Evolutionary conservation across 176 grass and related monocot genomes (phyloP).

Genomic region (Panicum miliaceum): DNA sequence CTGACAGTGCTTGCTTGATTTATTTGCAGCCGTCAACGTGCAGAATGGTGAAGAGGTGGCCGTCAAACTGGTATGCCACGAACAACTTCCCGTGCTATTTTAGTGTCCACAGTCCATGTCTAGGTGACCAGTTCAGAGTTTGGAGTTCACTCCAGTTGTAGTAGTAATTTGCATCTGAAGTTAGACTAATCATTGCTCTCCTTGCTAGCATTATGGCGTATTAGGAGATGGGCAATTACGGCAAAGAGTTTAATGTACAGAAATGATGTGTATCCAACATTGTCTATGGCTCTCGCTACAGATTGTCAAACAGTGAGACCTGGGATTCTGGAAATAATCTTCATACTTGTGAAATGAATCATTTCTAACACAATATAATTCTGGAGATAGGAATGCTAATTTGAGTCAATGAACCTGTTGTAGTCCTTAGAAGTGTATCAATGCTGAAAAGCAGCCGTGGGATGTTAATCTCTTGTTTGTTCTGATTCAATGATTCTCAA

Average conservation of each 20-base stretch:
- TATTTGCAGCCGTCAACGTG: slow-evolving; percentile 46
- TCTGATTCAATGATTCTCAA: neutral
- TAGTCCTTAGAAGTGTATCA: neutral
- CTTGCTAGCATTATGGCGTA: neutral
- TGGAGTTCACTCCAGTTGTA: neutral
- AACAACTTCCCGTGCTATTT: neutral
- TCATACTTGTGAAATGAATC: neutral
- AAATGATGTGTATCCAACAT: neutral
- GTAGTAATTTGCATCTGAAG: neutral
- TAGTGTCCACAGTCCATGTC: neutral
- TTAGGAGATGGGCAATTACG: neutral
- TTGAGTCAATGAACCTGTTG: neutral
- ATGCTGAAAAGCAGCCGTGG: neutral
- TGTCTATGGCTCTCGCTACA: neutral
- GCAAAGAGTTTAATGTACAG: neutral
- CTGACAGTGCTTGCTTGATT: slow-evolving; percentile 16
- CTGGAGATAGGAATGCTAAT: neutral
- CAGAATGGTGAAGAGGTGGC: slow-evolving; percentile 52
- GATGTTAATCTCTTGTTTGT: neutral
- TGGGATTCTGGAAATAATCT: neutral
- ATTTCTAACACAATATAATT: neutral
- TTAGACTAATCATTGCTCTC: neutral
- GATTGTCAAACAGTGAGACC: neutral
- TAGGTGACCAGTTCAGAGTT: neutral
- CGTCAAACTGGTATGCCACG: slow-evolving; percentile 49